Conservation (phyloP, 768 basidiomycete genomes). For the Pleurotus pulmonarius region DNA sequence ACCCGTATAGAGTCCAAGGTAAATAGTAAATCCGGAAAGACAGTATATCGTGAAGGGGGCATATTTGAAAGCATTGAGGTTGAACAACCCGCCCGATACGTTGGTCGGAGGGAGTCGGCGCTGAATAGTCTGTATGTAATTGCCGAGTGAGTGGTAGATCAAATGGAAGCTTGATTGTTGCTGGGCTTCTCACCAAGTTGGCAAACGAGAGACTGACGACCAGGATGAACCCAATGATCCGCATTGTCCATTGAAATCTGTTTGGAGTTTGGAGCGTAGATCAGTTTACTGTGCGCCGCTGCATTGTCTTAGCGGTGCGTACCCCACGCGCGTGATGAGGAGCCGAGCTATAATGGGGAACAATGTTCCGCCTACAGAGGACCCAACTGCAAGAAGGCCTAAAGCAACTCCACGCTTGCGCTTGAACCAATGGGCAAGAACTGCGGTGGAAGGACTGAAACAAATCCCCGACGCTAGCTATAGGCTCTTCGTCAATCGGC, state of each 20-base stretch:
- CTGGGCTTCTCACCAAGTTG: conserved; percentile 38
- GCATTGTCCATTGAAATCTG: conserved; percentile 79
- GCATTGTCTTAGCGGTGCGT: conserved; percentile 1
- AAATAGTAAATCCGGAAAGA: conserved; percentile 48
- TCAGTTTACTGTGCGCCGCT: background rate
- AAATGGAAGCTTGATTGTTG: too few relatives aligned
- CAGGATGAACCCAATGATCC: conserved; percentile 64
- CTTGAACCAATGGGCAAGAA: conserved; percentile 75
- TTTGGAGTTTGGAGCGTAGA: background rate
- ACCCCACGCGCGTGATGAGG: conserved; percentile 47
- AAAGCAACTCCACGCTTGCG: conserved; percentile 55
- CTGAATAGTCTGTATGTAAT: conserved; percentile 27
- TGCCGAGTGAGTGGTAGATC: too few relatives aligned
- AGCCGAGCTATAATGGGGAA: conserved; percentile 61
- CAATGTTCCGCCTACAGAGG: conserved; percentile 64
- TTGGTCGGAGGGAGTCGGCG: conserved; percentile 55
- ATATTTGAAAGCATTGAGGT: conserved; percentile 47
- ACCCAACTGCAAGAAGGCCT: conserved; percentile 62
- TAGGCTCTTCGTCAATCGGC: background rate
- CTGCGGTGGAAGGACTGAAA: conserved; percentile 56
- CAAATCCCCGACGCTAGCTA: conserved; percentile 52
- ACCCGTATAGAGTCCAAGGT: conserved; percentile 72
- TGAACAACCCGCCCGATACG: conserved; percentile 54
- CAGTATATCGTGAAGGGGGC: conserved; percentile 56
- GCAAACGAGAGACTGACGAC: conserved; percentile 45